Conservation (phyloP, 352 stramenopile genomes). For the Globisporangium yorkense region DNA sequence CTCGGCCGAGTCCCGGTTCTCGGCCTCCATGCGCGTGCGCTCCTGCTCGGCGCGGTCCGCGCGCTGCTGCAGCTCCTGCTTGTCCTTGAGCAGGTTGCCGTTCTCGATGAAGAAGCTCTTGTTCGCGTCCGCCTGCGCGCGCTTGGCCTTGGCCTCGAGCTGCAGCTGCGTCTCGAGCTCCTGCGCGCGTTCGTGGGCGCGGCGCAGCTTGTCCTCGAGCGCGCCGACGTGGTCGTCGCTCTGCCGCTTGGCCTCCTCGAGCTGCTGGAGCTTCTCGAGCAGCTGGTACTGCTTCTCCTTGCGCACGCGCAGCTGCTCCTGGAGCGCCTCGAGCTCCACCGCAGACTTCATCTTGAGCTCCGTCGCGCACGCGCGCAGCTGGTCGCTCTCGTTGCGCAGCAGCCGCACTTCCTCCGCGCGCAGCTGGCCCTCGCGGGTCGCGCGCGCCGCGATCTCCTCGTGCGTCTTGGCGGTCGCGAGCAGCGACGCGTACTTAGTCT, state of each 20-base stretch:
- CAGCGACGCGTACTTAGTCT: slow-evolving; percentile 86
- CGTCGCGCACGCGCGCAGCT: slow-evolving; percentile 90
- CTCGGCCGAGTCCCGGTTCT: slow-evolving; percentile 92
- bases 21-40: slow-evolving; percentile 91
- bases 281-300: slow-evolving; percentile 98
- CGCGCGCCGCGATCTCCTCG: slow-evolving; percentile 87
- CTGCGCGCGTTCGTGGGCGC: slow-evolving; percentile 83
- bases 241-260: slow-evolving; percentile 91
- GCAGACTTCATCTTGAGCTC: slow-evolving; percentile 94
- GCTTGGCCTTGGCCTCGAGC: slow-evolving; percentile 90
- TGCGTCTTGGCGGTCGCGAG: slow-evolving; percentile 90
- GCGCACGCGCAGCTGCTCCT: slow-evolving; percentile 93
- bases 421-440: slow-evolving; percentile 89
- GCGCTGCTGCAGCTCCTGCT: slow-evolving; percentile 74
- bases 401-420: slow-evolving; percentile 93
- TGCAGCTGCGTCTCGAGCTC: slow-evolving; percentile 94
- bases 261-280: slow-evolving; percentile 93
- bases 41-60: slow-evolving; percentile 91
- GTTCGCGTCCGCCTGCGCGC: slow-evolving; percentile 90
- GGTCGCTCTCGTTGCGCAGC: slow-evolving; percentile 83
- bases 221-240: slow-evolving; percentile 88
- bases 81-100: slow-evolving; percentile 66
- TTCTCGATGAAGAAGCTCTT: slow-evolving; percentile 89
- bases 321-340: slow-evolving; percentile 93
- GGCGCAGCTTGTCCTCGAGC: slow-evolving; percentile 89